Percentiles rank a stretch among this genome's conserved stretches.
phyloP scores from a whole-genome alignment of 768 basidiomycete genomes.

The Auriculariales sp. region DNA sequence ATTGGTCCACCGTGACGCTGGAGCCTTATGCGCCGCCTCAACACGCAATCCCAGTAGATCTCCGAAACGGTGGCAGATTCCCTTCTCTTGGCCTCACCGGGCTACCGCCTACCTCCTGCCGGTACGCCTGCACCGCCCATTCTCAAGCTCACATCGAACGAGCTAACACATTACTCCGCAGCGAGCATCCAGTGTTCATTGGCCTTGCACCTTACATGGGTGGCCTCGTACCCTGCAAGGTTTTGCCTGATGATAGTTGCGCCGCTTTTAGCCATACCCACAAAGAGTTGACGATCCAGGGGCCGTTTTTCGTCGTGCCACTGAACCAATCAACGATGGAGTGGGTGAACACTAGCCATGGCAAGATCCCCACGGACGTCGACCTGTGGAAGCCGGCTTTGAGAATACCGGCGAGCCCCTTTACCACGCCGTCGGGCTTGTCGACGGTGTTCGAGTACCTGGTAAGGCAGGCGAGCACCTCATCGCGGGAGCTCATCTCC shows the following conservation, averaged over 20 bases:
- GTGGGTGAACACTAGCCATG: slow-evolving; percentile 48
- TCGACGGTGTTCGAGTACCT: slow-evolving; percentile 43
- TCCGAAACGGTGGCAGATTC: too few species aligned
- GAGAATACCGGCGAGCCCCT: slow-evolving; percentile 52
- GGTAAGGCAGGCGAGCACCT: slow-evolving; percentile 63
- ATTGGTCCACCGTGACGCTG: too few species aligned
- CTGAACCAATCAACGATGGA: slow-evolving; percentile 58
- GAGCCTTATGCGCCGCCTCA: too few species aligned
- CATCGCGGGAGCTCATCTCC: slow-evolving; percentile 34
- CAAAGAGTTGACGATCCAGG: too few species aligned
- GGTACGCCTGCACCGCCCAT: too few species aligned
- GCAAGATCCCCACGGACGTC: slow-evolving; percentile 42
- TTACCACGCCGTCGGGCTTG: slow-evolving; percentile 47
- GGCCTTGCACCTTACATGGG: neutral
- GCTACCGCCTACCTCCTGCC: too few species aligned
- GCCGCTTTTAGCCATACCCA: too few species aligned
- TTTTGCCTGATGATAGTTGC: neutral
- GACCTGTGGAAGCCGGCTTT: slow-evolving; percentile 59
- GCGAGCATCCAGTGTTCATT: too few species aligned
- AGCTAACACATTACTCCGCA: too few species aligned
- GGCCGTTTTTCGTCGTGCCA: slow-evolving; percentile 34
- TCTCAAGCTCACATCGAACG: too few species aligned
- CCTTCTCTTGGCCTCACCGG: too few species aligned
- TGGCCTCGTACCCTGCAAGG: neutral
- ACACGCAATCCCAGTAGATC: too few species aligned